A percentile compares a stretch with the other conserved stretches of the same genome.
Conservation (phyloP, 2,329 filamentous ascomycete genomes). For the Trichothecium sympodiale region DNA sequence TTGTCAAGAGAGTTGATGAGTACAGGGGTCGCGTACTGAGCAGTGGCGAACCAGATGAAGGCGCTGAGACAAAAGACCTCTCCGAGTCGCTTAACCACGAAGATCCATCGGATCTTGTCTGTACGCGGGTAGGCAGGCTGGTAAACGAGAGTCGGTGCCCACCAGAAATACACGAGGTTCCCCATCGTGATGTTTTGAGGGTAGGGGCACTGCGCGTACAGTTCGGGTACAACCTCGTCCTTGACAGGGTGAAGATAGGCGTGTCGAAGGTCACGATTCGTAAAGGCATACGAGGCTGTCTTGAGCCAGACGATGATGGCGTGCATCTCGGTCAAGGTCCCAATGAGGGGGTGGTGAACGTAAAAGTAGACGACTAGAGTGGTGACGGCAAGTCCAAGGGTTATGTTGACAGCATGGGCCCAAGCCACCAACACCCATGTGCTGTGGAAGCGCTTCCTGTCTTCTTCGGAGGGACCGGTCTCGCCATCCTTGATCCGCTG, state of each 20-base stretch:
- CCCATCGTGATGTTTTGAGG: conserved; percentile 79
- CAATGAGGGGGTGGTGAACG: conserved; percentile 88
- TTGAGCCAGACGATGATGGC: conserved; percentile 95
- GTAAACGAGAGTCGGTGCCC: conserved; percentile 91
- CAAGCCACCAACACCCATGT: conserved; percentile 75
- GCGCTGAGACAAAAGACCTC: conserved; percentile 71
- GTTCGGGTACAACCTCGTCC: conserved; percentile 61
- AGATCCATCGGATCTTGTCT: conserved; percentile 70
- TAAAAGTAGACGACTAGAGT: conserved; percentile 81
- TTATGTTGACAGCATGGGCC: conserved; percentile 74
- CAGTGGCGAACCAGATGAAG: conserved; percentile 91
- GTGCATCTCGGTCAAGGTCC: conserved; percentile 81
- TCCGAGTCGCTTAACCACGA: conserved; percentile 70
- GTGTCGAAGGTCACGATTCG: conserved; percentile 88
- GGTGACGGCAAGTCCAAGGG: conserved; percentile 67
- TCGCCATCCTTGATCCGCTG: conserved; percentile 42
- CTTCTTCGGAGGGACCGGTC: conserved; percentile 38
- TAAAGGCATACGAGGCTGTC: conserved; percentile 89
- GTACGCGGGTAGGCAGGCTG: conserved; percentile 93
- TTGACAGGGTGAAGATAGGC: conserved; percentile 70
- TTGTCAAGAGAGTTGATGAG: conserved; percentile 83
- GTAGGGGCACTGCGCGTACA: conserved; percentile 79
- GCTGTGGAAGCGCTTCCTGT: conserved; percentile 54
- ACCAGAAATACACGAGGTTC: conserved; percentile 95
- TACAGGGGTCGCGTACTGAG: conserved; percentile 87